Percentiles rank a stretch among this genome's conserved stretches.
phyloP scores from a whole-genome alignment of 2,329 filamentous ascomycete genomes.

The Botrytis fragariae region DNA sequence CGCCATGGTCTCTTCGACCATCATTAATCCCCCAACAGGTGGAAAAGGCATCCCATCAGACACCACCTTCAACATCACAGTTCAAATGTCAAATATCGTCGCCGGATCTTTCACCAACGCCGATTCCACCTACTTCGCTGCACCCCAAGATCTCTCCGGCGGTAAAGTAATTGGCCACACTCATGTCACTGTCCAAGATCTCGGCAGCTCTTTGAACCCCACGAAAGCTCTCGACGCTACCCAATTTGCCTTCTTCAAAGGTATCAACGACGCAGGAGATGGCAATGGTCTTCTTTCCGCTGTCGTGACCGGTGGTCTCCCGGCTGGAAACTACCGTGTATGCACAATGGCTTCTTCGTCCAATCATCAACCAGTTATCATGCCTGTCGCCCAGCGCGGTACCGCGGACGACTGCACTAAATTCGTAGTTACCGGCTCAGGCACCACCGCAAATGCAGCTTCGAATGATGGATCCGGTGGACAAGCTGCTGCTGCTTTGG shows the following conservation, averaged over 20 bases:
- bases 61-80: conserved; percentile 37
- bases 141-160: conserved; percentile 39
- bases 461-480: conserved; percentile 27
- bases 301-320: conserved; percentile 42
- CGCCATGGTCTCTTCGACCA: conserved; percentile 35
- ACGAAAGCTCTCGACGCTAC: conserved; percentile 36
- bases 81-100: conserved; percentile 40
- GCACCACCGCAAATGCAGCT: conserved; percentile 27
- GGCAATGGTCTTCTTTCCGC: conserved; percentile 42
- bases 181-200: conserved; percentile 42
- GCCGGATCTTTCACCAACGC: conserved; percentile 43
- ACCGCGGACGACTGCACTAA: conserved; percentile 47
- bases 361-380: conserved; percentile 46
- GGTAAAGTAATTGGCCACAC: conserved; percentile 42
- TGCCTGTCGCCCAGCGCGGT: conserved; percentile 47
- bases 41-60: conserved; percentile 30
- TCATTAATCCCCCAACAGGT: conserved; percentile 35
- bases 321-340: conserved; percentile 45
- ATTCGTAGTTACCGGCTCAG: conserved; percentile 41
- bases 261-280: conserved; percentile 43
- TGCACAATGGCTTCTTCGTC: conserved; percentile 45
- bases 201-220: conserved; percentile 39
- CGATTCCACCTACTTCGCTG: conserved; percentile 41
- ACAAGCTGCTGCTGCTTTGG: conserved; percentile 24
- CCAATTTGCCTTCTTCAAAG: conserved; percentile 44